Percentiles rank a stretch among this genome's conserved stretches.
Conservation (phyloP, 306 rosid species). For the Cicer arietinum region DNA sequence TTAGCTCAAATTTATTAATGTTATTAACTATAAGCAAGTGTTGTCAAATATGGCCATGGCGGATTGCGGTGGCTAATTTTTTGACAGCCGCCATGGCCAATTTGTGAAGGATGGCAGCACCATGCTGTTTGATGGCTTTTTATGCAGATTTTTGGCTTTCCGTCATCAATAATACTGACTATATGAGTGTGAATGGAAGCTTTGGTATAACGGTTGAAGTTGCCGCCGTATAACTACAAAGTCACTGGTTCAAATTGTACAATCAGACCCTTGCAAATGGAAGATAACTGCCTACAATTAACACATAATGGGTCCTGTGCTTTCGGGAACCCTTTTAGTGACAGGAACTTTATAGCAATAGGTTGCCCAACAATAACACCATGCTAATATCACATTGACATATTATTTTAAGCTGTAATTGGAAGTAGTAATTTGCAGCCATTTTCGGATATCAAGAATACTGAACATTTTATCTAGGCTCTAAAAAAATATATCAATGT, state of each 20-base stretch:
- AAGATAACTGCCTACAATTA: not conserved
- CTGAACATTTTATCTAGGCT: slow-evolving; percentile 10
- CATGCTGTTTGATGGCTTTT: no score
- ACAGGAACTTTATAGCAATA: not conserved
- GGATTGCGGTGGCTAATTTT: no score
- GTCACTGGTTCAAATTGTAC: slow-evolving; percentile 2
- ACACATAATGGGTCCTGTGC: not conserved
- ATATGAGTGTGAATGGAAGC: not conserved
- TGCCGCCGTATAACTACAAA: not conserved
- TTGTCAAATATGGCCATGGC: no score
- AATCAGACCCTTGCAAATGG: not conserved
- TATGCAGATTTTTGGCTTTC: no score
- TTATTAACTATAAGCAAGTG: no score
- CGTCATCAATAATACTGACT: no score
- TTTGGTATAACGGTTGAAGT: not conserved
- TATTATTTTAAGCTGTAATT: not conserved
- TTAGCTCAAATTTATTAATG: not conserved
- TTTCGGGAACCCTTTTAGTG: not conserved
- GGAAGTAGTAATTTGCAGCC: slow-evolving; percentile 16
- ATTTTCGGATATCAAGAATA: slow-evolving; percentile 11
- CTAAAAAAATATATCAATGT: not conserved
- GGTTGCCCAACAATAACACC: not conserved
- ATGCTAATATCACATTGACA: slow-evolving; percentile 2
- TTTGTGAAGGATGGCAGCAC: no score
- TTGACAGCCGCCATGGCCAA: no score